Conservation (phyloP, 2,329 filamentous ascomycete species). For the Volutella citrinella region DNA sequence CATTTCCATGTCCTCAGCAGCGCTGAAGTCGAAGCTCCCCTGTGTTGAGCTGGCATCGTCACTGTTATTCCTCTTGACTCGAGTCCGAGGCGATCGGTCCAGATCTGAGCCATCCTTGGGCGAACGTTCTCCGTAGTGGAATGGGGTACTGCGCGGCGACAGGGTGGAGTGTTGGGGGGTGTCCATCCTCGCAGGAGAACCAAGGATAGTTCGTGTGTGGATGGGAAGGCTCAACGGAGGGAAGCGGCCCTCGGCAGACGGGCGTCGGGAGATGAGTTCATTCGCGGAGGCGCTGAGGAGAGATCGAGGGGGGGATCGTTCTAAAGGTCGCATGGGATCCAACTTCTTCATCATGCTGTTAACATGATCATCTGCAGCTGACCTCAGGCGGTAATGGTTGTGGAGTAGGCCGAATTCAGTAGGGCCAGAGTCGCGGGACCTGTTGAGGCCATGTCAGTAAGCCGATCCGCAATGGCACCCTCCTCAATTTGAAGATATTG, state of each 20-base stretch:
- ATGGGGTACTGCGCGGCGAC: conserved; percentile 44
- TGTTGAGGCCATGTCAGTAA: conserved; percentile 17
- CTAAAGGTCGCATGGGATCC: conserved; percentile 44
- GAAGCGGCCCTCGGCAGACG: conserved; percentile 37
- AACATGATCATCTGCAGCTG: conserved; percentile 46
- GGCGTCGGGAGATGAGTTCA: conserved; percentile 35
- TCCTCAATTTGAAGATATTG: too few species aligned
- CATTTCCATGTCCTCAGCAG: conserved; percentile 44
- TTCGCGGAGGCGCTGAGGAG: conserved; percentile 40
- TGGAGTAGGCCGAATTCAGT: conserved; percentile 49
- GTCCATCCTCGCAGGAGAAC: conserved; percentile 44
- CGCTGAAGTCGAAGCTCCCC: conserved; percentile 40
- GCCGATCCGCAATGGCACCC: conserved; percentile 4
- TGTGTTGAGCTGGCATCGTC: conserved; percentile 48
- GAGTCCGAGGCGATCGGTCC: conserved; percentile 45
- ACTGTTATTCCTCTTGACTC: conserved; percentile 49
- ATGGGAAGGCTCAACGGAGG: conserved; percentile 38
- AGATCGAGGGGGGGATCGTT: conserved; percentile 45
- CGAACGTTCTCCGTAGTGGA: conserved; percentile 41
- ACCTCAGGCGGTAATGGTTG: conserved; percentile 46
- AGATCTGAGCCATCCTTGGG: conserved; percentile 42
- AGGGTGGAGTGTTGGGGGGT: conserved; percentile 46
- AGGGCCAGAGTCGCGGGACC: conserved; percentile 40
- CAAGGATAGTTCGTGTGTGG: conserved; percentile 38
- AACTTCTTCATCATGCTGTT: conserved; percentile 54